A percentile compares a stretch with the other conserved stretches of the same genome.
These are phyloP conservation scores for Naumovozyma castellii DNA, from an alignment of 805 yeast species.

Conservation along the genomic window DNA sequence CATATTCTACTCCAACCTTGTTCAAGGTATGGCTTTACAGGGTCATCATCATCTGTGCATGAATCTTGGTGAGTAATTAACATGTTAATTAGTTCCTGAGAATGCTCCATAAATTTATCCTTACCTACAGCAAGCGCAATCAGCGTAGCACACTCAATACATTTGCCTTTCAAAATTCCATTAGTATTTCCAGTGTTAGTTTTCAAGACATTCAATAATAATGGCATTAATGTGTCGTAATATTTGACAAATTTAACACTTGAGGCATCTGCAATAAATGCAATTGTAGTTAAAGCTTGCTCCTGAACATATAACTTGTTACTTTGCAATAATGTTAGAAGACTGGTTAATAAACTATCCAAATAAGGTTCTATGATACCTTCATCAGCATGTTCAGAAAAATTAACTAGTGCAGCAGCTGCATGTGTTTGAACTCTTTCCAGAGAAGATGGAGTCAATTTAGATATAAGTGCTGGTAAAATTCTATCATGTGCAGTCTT, in stretches of 20 bases:
- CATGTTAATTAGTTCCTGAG: slow-evolving; percentile 60
- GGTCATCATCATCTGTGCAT: slow-evolving; percentile 62
- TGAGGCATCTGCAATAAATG: slow-evolving; percentile 95
- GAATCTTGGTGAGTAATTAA: slow-evolving; percentile 63
- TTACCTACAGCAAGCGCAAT: slow-evolving; percentile 93
- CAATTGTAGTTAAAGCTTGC: slow-evolving; percentile 92
- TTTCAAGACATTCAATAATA: slow-evolving; percentile 66
- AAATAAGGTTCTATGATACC: slow-evolving; percentile 87
- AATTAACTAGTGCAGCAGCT: slow-evolving; percentile 95
- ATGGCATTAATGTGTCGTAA: slow-evolving; percentile 90
- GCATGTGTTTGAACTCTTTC: slow-evolving; percentile 97
- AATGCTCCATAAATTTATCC: slow-evolving; percentile 72
- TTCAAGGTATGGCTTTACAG: slow-evolving; percentile 75
- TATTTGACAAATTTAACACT: slow-evolving; percentile 80
- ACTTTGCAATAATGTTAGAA: slow-evolving; percentile 67
- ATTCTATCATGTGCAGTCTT: slow-evolving; percentile 67
- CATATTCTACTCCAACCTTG: slow-evolving; percentile 97
- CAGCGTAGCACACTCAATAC: slow-evolving; percentile 90
- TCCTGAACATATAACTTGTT: slow-evolving; percentile 93
- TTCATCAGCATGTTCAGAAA: slow-evolving; percentile 83
- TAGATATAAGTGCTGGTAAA: slow-evolving; percentile 80
- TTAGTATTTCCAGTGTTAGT: slow-evolving; percentile 73
- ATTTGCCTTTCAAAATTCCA: slow-evolving; percentile 76
- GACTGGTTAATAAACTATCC: slow-evolving; percentile 65
- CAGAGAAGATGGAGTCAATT: slow-evolving; percentile 59